Percentiles rank a stretch among this genome's conserved stretches.
These are phyloP conservation scores for Fusarium verrucosum DNA, from an alignment of 2,329 filamentous ascomycete species.

Conservation along the genomic window DNA sequence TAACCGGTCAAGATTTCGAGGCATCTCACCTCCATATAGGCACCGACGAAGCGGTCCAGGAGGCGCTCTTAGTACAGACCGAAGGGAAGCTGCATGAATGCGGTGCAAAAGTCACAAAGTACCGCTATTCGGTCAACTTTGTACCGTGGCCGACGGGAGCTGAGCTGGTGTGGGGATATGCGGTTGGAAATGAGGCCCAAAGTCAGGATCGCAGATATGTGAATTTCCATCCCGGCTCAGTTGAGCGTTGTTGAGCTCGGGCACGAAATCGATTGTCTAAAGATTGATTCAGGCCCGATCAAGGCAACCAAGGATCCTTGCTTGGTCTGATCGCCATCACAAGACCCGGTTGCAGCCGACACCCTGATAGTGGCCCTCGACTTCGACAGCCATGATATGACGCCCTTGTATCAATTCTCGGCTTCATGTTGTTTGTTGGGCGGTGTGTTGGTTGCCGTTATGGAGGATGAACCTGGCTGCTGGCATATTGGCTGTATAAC, in stretches of 20 bases:
- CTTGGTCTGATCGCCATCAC: slow-evolving; percentile 33
- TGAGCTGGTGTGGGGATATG: slow-evolving; percentile 13
- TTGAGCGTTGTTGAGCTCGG: slow-evolving; percentile 21
- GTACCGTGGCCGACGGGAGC: slow-evolving; percentile 8
- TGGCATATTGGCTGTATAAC: slow-evolving; percentile 12
- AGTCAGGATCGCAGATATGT: slow-evolving; percentile 10
- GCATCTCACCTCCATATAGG: slow-evolving; percentile 16
- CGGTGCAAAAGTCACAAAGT: slow-evolving; percentile 24
- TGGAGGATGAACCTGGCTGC: slow-evolving; percentile 4
- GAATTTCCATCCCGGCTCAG: slow-evolving; percentile 16
- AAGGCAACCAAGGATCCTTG: slow-evolving; percentile 35
- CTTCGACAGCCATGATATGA: slow-evolving; percentile 21
- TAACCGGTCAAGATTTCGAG: slow-evolving; percentile 38
- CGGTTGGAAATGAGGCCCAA: slow-evolving; percentile 32
- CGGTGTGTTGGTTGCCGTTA: slow-evolving; percentile 25
- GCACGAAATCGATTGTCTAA: background rate
- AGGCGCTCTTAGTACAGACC: slow-evolving; percentile 34
- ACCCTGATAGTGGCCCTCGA: slow-evolving; percentile 30
- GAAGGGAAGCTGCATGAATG: slow-evolving; percentile 36
- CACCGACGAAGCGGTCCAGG: slow-evolving; percentile 37
- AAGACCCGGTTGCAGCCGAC: slow-evolving; percentile 33
- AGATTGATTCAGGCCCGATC: slow-evolving; percentile 23
- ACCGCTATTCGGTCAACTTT: slow-evolving; percentile 22
- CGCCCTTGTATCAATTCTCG: slow-evolving; percentile 3
- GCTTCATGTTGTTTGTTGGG: slow-evolving; percentile 12